Evolutionary conservation across 2,329 filamentous ascomycete genomes (phyloP).

Genomic region (Anisogramma anomala): DNA sequence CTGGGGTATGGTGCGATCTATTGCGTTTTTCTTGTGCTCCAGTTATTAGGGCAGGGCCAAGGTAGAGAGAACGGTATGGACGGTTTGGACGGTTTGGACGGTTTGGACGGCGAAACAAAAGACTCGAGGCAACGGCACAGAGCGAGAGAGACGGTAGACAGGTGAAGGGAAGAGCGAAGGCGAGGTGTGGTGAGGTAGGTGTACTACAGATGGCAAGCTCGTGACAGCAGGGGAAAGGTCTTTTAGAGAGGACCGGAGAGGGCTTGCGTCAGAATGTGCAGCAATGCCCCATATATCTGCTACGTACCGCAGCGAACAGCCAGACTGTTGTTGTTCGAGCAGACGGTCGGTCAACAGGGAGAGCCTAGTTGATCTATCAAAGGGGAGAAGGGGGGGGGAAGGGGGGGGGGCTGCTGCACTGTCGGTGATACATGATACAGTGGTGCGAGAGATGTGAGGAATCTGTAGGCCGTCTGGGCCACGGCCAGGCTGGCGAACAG

Average conservation of each 20-base stretch:
- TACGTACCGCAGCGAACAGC: constrained; percentile 12
- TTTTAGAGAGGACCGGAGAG: constrained; percentile 8
- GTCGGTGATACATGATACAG: constrained; percentile 31
- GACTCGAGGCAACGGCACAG: background rate
- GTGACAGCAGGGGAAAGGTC: constrained; percentile 8
- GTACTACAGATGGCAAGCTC: too few species aligned
- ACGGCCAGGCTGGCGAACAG: background rate
- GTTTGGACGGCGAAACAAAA: background rate
- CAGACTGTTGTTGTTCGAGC: constrained; percentile 9
- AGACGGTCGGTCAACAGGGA: constrained; percentile 10
- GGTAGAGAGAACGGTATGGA: too few species aligned
- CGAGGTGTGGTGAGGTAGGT: background rate
- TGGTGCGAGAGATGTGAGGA: constrained; percentile 25
- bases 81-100: background rate
- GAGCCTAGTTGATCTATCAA: constrained; percentile 23
- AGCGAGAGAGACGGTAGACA: background rate
- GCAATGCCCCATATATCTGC: constrained; percentile 11
- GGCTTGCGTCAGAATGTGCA: constrained; percentile 9
- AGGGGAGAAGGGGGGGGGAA: constrained; percentile 24
- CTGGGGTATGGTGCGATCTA: background rate
- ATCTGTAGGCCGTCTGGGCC: constrained; percentile 23
- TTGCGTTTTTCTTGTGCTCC: background rate
- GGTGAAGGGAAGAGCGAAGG: background rate
- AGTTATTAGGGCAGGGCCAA: background rate
- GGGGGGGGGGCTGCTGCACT: constrained; percentile 22